Percentiles rank a stretch among this genome's conserved stretches.
Evolutionary conservation across 1,284 basidiomycete species (phyloP).

Genomic region (Ustilago crameri): DNA sequence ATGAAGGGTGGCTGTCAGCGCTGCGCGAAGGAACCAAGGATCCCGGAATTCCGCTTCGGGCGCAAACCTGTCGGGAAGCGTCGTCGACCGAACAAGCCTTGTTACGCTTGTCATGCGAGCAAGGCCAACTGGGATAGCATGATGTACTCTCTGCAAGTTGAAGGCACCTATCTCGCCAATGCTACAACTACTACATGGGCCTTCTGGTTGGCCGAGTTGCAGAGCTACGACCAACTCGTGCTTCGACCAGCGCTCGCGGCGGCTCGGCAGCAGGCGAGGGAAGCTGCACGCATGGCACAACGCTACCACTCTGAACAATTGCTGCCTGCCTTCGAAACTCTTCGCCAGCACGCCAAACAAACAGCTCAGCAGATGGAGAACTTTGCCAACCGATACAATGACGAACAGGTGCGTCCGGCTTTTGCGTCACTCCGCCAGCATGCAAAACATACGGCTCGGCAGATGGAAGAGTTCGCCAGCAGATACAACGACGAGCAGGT

Average conservation of each 20-base stretch:
- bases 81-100: conserved; percentile 4
- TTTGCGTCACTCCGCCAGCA: conserved; percentile 17
- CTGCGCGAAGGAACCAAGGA: neutral
- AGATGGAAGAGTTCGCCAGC: too few species aligned
- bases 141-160: conserved; percentile 8
- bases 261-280: conserved; percentile 15
- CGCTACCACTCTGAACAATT: conserved; percentile 23
- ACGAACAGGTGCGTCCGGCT: conserved; percentile 19
- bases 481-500: too few species aligned
- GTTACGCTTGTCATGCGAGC: neutral
- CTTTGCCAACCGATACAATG: conserved; percentile 12
- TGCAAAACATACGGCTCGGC: conserved; percentile 15
- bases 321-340: conserved; percentile 12
- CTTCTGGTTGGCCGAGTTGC: conserved; percentile 32
- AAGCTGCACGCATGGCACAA: conserved; percentile 28
- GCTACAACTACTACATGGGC: conserved; percentile 38
- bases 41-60: neutral
- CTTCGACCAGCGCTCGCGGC: conserved; percentile 17
- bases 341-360: conserved; percentile 24
- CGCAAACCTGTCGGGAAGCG: neutral
- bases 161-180: conserved; percentile 22
- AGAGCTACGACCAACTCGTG: conserved; percentile 12
- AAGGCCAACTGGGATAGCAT: conserved; percentile 4
- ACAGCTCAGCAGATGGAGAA: conserved; percentile 16
- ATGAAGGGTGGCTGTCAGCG: neutral